Percentiles rank a stretch among this genome's conserved stretches.
These are phyloP conservation scores for Ilex aquifolium DNA, from an alignment of 257 asterid genomes.

Conservation along the genomic window DNA sequence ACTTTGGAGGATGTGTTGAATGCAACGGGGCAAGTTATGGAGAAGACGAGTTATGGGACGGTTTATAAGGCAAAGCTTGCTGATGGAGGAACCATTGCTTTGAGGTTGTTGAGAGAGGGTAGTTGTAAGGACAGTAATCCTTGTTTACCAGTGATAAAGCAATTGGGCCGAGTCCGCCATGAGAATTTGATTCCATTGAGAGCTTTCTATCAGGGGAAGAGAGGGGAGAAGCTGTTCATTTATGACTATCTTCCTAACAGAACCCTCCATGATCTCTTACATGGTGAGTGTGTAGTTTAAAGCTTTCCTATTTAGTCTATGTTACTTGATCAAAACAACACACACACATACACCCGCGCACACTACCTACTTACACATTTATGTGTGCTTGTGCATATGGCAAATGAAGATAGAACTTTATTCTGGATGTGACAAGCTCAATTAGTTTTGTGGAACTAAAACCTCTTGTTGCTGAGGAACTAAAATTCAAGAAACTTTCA, in stretches of 20 bases:
- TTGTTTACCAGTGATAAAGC: constrained; percentile 66
- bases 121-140: constrained; percentile 66
- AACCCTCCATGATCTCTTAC: constrained; percentile 75
- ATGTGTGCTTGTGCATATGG: too few relatives aligned
- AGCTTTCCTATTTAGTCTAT: constrained; percentile 4
- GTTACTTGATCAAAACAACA: not conserved
- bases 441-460: too few relatives aligned
- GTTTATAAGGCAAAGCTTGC: constrained; percentile 87
- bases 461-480: too few relatives aligned
- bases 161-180: constrained; percentile 74
- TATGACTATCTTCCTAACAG: constrained; percentile 75
- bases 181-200: constrained; percentile 91
- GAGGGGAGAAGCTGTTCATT: constrained; percentile 97
- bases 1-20: constrained; percentile 85
- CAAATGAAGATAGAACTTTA: too few relatives aligned
- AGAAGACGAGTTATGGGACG: constrained; percentile 90
- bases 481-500: too few relatives aligned
- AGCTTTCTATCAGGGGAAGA: constrained; percentile 93
- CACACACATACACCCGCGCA: too few relatives aligned
- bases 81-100: constrained; percentile 90
- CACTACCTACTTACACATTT: too few relatives aligned
- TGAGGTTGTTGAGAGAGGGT: constrained; percentile 91
- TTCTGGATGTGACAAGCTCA: too few relatives aligned
- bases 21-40: constrained; percentile 97
- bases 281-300: constrained; percentile 43